A percentile compares a stretch with the other conserved stretches of the same genome.
Conservation (phyloP, 164 flowering plant genomes). For the Magnolia changhungtana region DNA sequence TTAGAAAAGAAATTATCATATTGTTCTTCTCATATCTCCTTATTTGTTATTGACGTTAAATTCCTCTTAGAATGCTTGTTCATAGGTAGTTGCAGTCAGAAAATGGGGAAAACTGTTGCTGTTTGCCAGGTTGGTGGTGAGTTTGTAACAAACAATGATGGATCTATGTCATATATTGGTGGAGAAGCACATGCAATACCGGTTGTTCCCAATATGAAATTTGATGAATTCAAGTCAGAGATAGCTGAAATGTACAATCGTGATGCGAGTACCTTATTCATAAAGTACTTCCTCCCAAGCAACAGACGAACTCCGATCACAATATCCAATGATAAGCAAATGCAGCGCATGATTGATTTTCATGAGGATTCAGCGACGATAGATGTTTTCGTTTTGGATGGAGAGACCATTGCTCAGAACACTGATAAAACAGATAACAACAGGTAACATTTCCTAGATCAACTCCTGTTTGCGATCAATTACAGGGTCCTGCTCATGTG, state of each 20-base stretch:
- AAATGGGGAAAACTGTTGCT: slow-evolving; percentile 1
- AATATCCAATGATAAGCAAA: slow-evolving; percentile 24
- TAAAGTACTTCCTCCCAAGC: slow-evolving; percentile 80
- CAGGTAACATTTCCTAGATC: background rate
- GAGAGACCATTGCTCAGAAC: slow-evolving; percentile 32
- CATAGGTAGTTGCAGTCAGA: background rate
- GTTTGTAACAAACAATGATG: slow-evolving; percentile 59
- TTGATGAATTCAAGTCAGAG: slow-evolving; percentile 57
- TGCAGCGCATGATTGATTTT: slow-evolving; percentile 66
- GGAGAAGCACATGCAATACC: slow-evolving; percentile 81
- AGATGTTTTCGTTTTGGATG: slow-evolving; percentile 54
- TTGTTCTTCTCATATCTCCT: too few relatives aligned
- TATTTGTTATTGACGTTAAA: background rate
- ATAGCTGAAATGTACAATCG: slow-evolving; percentile 61
- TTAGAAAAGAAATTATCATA: too few relatives aligned
- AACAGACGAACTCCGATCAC: slow-evolving; percentile 59
- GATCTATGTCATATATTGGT: slow-evolving; percentile 55
- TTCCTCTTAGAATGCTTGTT: background rate
- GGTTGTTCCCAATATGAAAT: slow-evolving; percentile 44
- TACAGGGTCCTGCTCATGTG: background rate
- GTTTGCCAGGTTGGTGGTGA: slow-evolving; percentile 59
- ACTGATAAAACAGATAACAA: background rate
- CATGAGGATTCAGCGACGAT: slow-evolving; percentile 55
- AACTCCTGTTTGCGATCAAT: background rate
- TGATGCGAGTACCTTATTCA: slow-evolving; percentile 33